Conservation (phyloP, 257 asterid genomes). For the Asclepias syriaca region DNA sequence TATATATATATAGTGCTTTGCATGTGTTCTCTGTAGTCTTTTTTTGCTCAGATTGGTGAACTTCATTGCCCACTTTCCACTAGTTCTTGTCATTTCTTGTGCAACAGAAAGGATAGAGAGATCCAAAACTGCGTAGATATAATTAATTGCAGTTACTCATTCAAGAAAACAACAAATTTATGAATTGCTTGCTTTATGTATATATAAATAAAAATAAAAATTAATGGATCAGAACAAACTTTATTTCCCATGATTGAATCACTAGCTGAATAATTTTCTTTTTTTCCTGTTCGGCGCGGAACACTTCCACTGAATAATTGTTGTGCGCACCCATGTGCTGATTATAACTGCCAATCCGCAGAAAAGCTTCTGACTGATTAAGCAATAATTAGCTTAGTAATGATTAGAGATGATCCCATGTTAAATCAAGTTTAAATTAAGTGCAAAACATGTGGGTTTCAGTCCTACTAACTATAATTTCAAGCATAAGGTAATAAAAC, state of each 20-base stretch:
- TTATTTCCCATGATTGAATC: background rate
- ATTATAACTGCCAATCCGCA: background rate
- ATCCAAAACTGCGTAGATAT: background rate
- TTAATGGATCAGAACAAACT: background rate
- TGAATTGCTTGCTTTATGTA: background rate
- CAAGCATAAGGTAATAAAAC: background rate
- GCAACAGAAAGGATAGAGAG: background rate
- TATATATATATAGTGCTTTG: background rate
- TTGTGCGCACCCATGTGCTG: constrained; percentile 2
- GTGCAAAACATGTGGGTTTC: constrained; percentile 4
- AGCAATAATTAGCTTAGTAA: constrained; percentile 1
- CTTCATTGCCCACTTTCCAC: background rate
- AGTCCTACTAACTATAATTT: background rate
- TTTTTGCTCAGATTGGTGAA: background rate
- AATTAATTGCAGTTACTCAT: background rate
- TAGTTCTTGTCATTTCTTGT: background rate
- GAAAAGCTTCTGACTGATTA: background rate
- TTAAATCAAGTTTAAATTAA: background rate
- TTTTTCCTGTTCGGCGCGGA: background rate
- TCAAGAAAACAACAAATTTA: background rate
- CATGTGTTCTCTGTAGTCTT: constrained; percentile 1
- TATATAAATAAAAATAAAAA: background rate
- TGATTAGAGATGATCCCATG: background rate
- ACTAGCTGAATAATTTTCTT: background rate
- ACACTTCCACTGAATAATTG: background rate